Conservation (phyloP, 495 filamentous ascomycete genomes). For the Clohesyomyces aquaticus region DNA sequence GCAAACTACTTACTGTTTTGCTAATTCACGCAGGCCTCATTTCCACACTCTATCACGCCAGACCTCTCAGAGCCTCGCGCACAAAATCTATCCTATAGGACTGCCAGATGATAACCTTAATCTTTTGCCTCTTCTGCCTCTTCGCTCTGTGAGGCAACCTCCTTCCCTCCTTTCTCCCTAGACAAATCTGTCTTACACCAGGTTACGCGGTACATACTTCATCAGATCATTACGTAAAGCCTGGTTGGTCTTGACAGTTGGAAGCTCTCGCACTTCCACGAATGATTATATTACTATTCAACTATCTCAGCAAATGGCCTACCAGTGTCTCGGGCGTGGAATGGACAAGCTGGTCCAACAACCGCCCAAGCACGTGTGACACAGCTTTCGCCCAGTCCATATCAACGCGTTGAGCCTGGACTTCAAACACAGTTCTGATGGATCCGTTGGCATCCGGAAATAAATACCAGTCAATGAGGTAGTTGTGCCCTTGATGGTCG, state of each 20-base stretch:
- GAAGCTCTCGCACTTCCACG: not conserved
- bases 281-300: slow-evolving; percentile 1
- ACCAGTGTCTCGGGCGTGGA: not conserved
- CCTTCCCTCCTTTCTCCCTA: not conserved
- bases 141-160: not conserved
- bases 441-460: not conserved
- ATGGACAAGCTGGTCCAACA: not conserved
- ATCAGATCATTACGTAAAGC: slow-evolving; percentile 1
- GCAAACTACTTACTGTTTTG: slow-evolving; percentile 1
- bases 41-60: slow-evolving; percentile 1
- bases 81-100: slow-evolving; percentile 1
- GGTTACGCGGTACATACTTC: slow-evolving; percentile 1
- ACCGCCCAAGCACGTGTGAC: not conserved
- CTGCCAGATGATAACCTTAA: not conserved
- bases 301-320: slow-evolving; percentile 1
- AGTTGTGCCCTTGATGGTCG: not conserved
- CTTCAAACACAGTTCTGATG: slow-evolving; percentile 1
- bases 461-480: slow-evolving; percentile 1
- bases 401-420: not conserved
- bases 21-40: slow-evolving; percentile 1
- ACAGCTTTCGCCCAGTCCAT: not conserved
- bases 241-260: not conserved
- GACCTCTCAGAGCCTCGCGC: not conserved
- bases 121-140: slow-evolving; percentile 1
- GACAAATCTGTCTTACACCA: slow-evolving; percentile 1